Percentiles rank a stretch among this genome's conserved stretches.
These are phyloP conservation scores for Nicotiana tomentosiformis DNA, from an alignment of 257 asterid genomes.

Conservation along the genomic window DNA sequence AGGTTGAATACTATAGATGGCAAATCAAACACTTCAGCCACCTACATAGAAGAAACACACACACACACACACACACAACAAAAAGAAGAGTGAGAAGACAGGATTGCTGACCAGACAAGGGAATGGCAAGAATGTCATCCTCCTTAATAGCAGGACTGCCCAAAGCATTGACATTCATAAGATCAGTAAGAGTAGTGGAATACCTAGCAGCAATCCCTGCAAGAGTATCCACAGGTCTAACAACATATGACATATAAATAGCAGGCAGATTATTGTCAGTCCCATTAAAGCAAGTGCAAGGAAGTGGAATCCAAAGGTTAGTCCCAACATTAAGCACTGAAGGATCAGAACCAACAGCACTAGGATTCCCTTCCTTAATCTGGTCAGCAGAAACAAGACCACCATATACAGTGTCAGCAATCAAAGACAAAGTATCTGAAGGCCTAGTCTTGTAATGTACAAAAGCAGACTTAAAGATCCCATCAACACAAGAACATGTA, in stretches of 20 bases:
- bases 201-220: constrained; percentile 66
- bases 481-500: constrained; percentile 75
- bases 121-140: constrained; percentile 88
- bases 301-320: constrained; percentile 60
- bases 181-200: constrained; percentile 71
- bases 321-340: constrained; percentile 59
- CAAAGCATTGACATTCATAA: constrained; percentile 76
- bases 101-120: constrained; percentile 57
- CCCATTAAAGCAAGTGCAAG: constrained; percentile 93
- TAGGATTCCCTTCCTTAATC: constrained; percentile 68
- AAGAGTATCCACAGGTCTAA: constrained; percentile 55
- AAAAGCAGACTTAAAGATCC: constrained; percentile 68
- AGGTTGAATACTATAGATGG: background rate
- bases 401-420: constrained; percentile 56
- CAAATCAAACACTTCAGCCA: background rate
- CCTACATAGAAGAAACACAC: background rate
- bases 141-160: constrained; percentile 56
- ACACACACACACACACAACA: background rate
- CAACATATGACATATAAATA: constrained; percentile 80
- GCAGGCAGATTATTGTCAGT: constrained; percentile 77
- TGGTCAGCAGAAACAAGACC: constrained; percentile 86
- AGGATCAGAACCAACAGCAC: constrained; percentile 60
- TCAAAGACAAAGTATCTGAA: constrained; percentile 61
- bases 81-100: background rate
- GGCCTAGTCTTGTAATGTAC: constrained; percentile 71